Evolutionary conservation across 352 stramenopile genomes (phyloP), one percentile per base, ranked within the genome.

Genomic region (Phytophthora hybrid): DNA sequence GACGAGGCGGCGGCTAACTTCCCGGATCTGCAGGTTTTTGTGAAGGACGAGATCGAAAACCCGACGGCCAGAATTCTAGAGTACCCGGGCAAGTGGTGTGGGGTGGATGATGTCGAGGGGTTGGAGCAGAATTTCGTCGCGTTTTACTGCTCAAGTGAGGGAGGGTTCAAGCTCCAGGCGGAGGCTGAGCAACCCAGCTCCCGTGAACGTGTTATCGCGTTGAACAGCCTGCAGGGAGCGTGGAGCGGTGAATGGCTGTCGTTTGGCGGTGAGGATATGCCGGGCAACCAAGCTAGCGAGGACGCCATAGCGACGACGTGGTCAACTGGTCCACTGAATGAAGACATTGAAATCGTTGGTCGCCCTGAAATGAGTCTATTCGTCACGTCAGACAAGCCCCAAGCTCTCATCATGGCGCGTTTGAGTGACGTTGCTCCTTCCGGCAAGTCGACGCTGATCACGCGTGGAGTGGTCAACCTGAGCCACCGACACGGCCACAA

Each of bases 241-340:
- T 88, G 81, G 81, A 84, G 79, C 59, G 79, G 81, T 46, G 81
- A 88, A 59, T 88, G 81, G 81, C 60, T 88, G 13, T 88, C 81
- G 4, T 88, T 88, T 44, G 79, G 81, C 5, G 81, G 79, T 3
- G 65, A 81, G 57, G 79, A 88, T 29, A 86, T 88, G 81, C 81
- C 81, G 1, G 77, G 76, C 1, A 74, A 85, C 51, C 81, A 87
- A 64, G 62, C 62, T 21, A 76, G 19, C 18, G 80, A 87, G 9
- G 78, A 87, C 62, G 69, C 58, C 1, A 44, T 87, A 29, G 78
- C 80, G 39, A 78, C 67, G 0, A 73, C 73, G 1, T 87, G 80
- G 80, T 74, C 69, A 11, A 78, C 58, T 34, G 29, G 46, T 10
- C 34, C 59, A 1, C 32, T 87, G 18, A 51, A 4, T 8, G 59